A percentile compares a stretch with the other conserved stretches of the same genome.
phyloP scores from a whole-genome alignment of 148 eudicot genomes.

The Vaccinium vitisidaea region DNA sequence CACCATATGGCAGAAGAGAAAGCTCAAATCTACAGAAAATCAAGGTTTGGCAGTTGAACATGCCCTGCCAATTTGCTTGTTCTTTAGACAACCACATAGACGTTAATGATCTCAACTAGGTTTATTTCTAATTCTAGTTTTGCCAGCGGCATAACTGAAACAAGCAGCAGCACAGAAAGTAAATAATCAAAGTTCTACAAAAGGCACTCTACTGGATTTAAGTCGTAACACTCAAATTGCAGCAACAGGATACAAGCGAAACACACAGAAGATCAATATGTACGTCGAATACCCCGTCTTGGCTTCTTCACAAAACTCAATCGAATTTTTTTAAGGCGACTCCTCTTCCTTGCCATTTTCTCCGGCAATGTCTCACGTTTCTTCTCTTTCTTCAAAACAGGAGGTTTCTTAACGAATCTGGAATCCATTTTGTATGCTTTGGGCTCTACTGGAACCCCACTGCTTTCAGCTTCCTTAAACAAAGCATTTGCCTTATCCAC shows the following conservation, averaged over 20 bases:
- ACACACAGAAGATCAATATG: conserved; percentile 25
- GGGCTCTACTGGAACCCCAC: conserved; percentile 46
- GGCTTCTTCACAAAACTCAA: conserved; percentile 72
- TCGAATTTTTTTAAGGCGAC: conserved; percentile 41
- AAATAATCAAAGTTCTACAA: conserved; percentile 8
- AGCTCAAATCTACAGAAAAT: background rate
- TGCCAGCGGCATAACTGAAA: background rate
- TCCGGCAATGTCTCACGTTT: conserved; percentile 50
- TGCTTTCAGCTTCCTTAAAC: conserved; percentile 63
- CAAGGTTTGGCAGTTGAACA: background rate
- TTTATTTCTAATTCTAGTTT: conserved; percentile 3
- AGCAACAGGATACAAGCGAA: conserved; percentile 5
- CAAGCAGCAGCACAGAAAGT: background rate
- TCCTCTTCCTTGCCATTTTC: conserved; percentile 61
- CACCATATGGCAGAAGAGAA: background rate
- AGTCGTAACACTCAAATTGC: conserved; percentile 10
- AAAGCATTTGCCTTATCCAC: conserved; percentile 56
- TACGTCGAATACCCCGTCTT: conserved; percentile 37
- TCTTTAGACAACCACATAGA: background rate
- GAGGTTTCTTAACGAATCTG: conserved; percentile 57
- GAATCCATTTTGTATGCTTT: conserved; percentile 77
- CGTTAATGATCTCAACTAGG: background rate
- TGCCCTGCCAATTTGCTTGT: background rate
- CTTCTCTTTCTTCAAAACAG: conserved; percentile 58
- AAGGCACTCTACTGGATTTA: background rate